Evolutionary conservation across 768 basidiomycete species (phyloP), one percentile per base, ranked within the genome.

Genomic region (Gyrodon lividus): DNA sequence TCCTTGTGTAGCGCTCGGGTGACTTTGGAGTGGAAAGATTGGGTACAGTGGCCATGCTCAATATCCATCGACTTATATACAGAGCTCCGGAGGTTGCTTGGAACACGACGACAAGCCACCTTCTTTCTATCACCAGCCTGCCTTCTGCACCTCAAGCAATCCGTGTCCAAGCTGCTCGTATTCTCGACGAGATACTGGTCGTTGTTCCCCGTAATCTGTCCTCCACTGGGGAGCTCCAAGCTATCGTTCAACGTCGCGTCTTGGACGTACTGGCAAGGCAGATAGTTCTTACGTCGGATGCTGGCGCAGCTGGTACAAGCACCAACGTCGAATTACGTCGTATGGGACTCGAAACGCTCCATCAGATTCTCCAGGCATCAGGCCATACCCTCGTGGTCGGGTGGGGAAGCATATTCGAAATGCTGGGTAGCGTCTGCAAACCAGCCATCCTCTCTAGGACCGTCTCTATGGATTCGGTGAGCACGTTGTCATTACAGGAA

Each of bases 11-110:
- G 89, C 80, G 89, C n/a, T 80, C 88, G 0, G 91, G 90, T 0
- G 96, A 99, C 56, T 98, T 97, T 72, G 91, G 92, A n/a, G 86
- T 98, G 50, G 81, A 81, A 52, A 92, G 91, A 63, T 73, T 98
- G 20, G 89, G 92, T 8, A 80, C 82, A 1, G 86, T 96, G 9
- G 79, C 87, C 0, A 75, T 84, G 58, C 77, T 91, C 47, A 99
- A 98, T 62, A 85, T 97, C 22, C 84, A 90, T 63, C 84, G 96
- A 4, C 75, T 99, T 16, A 86, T 97, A 43, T 87, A 87, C 55
- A 80, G 86, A n/a, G 78, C 87, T 10, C 84, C 91, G 0, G 84
- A 86, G 12, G 73, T 94, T 10, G 93, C 91, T 3, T 98, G 95
- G 94, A 76, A 87, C 47, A 77, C 84, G 7, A 84, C 87, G 46